Conservation (phyloP, 495 filamentous ascomycete genomes). For the Halenospora varia region DNA sequence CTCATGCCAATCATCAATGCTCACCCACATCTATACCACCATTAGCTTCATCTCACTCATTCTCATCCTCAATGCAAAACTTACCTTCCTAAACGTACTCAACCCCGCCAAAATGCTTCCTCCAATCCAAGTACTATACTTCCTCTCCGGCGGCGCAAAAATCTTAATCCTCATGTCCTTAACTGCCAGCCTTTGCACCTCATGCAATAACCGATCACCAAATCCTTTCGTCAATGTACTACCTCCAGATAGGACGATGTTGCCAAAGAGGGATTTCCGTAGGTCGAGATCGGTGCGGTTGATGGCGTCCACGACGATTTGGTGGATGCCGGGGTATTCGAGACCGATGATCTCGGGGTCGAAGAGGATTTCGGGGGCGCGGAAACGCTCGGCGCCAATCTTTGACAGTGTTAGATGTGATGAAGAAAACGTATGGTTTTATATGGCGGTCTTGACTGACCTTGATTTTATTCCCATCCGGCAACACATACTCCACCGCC, state of each 20-base stretch:
- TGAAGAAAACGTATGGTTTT: no score
- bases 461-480: conserved; percentile 90
- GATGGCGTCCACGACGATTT: conserved; percentile 95
- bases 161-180: conserved; percentile 99
- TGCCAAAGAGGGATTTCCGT: conserved; percentile 87
- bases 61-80: conserved; percentile 17
- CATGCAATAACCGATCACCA: conserved; percentile 86
- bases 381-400: conserved; percentile 89
- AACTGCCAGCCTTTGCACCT: conserved; percentile 88
- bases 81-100: conserved; percentile 97
- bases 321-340: conserved; percentile 95
- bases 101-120: conserved; percentile 95
- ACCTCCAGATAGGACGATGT: conserved; percentile 94
- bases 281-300: conserved; percentile 96
- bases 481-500: conserved; percentile 79
- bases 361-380: conserved; percentile 96
- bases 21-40: conserved; percentile 90
- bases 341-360: conserved; percentile 95
- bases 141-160: conserved; percentile 92
- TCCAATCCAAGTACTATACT: conserved; percentile 98
- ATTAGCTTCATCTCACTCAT: conserved; percentile 3
- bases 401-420: conserved; percentile 28
- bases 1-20: conserved; percentile 98
- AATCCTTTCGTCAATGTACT: conserved; percentile 86
- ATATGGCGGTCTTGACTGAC: no score